A percentile compares a stretch with the other conserved stretches of the same genome.
Conservation (phyloP, 805 yeast genomes). For the Suhomyces xylopsoci region DNA sequence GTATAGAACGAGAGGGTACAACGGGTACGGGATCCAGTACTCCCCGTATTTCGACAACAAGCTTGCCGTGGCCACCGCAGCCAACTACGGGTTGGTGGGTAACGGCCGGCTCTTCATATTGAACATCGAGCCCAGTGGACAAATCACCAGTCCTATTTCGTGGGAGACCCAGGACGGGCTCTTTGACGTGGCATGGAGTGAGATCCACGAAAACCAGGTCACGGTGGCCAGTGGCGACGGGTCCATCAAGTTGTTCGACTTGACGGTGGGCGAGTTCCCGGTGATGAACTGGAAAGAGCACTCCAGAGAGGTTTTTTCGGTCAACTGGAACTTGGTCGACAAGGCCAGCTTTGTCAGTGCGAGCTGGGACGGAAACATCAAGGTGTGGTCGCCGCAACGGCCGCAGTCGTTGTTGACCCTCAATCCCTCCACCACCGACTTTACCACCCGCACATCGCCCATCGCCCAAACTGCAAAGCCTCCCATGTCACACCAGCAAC, state of each 20-base stretch:
- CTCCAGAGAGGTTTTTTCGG: constrained; percentile 65
- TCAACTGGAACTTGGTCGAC: constrained; percentile 70
- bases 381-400: constrained; percentile 71
- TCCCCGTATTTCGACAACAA: constrained; percentile 91
- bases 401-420: constrained; percentile 57
- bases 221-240: constrained; percentile 90
- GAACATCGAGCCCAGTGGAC: constrained; percentile 65
- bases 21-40: constrained; percentile 84
- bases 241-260: constrained; percentile 75
- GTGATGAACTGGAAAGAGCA: constrained; percentile 77
- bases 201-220: constrained; percentile 81
- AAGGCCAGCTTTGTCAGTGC: constrained; percentile 69
- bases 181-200: constrained; percentile 88
- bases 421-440: constrained; percentile 25
- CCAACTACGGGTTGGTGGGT: constrained; percentile 92
- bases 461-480: constrained; percentile 22
- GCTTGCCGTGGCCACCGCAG: constrained; percentile 84
- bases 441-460: constrained; percentile 23
- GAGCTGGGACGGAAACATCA: constrained; percentile 91
- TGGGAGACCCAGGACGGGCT: constrained; percentile 94
- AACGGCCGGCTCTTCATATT: constrained; percentile 79
- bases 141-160: constrained; percentile 47
- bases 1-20: constrained; percentile 72
- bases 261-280: constrained; percentile 63
- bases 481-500: constrained; percentile 32